phyloP scores from a whole-genome alignment of 768 basidiomycete genomes.

The Boletus reticulatus region DNA sequence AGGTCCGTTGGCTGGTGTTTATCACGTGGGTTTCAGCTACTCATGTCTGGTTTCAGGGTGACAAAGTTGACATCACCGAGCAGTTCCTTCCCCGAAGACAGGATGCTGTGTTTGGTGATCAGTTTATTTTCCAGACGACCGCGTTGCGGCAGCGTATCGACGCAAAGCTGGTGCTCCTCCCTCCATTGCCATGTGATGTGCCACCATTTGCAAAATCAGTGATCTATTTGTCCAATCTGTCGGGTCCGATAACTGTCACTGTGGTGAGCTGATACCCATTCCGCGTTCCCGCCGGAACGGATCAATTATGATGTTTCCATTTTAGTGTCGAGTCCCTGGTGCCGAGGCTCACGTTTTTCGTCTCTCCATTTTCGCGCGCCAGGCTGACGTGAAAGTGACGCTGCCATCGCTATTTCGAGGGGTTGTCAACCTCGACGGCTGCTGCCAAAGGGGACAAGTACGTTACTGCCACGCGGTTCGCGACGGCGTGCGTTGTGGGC shows the following conservation, averaged over 20 bases:
- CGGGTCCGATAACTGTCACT: slow-evolving; percentile 22
- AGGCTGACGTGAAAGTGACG: slow-evolving; percentile 27
- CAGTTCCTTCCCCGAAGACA: slow-evolving; percentile 31
- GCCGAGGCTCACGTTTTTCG: slow-evolving; percentile 31
- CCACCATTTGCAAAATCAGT: slow-evolving; percentile 33
- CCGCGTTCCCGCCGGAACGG: neutral
- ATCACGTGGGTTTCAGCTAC: slow-evolving; percentile 3
- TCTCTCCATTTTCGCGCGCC: slow-evolving; percentile 29
- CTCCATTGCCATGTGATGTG: slow-evolving; percentile 27
- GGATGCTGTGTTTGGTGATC: slow-evolving; percentile 29
- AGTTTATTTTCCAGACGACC: slow-evolving; percentile 28
- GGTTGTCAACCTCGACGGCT: slow-evolving; percentile 20
- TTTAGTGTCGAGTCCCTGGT: slow-evolving; percentile 24
- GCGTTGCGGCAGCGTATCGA: slow-evolving; percentile 21
- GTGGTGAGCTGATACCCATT: slow-evolving; percentile 23
- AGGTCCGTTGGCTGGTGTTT: slow-evolving; percentile 18
- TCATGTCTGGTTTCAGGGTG: slow-evolving; percentile 13
- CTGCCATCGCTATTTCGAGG: slow-evolving; percentile 29
- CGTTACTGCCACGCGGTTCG: slow-evolving; percentile 26
- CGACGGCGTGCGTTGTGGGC: slow-evolving; percentile 20
- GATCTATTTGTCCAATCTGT: slow-evolving; percentile 29
- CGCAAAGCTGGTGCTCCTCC: slow-evolving; percentile 27
- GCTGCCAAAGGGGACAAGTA: slow-evolving; percentile 6
- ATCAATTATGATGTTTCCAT: neutral
- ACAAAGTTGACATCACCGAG: slow-evolving; percentile 20